A percentile compares a stretch with the other conserved stretches of the same genome.
Conservation (phyloP, 2,329 filamentous ascomycete genomes). For the Calycina marina region DNA sequence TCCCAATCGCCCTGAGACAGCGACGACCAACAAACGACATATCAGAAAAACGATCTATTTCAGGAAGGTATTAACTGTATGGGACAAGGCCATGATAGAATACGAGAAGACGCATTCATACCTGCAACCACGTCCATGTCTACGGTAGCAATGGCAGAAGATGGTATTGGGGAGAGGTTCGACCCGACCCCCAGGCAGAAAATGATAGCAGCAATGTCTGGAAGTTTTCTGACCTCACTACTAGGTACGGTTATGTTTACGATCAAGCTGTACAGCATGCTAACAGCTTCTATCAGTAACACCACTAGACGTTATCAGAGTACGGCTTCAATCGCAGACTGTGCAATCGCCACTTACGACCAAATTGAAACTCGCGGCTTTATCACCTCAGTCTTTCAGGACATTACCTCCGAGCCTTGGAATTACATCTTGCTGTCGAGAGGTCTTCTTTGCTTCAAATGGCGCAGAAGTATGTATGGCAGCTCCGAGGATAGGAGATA, state of each 20-base stretch:
- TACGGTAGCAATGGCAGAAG: slow-evolving; percentile 18
- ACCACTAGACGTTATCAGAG: slow-evolving; percentile 89
- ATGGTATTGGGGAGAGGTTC: slow-evolving; percentile 27
- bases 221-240: slow-evolving; percentile 78
- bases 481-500: slow-evolving; percentile 13
- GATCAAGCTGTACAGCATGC: not conserved
- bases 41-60: not conserved
- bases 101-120: slow-evolving; percentile 18
- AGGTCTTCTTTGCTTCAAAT: slow-evolving; percentile 93
- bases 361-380: slow-evolving; percentile 38
- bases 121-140: slow-evolving; percentile 12
- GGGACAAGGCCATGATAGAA: slow-evolving; percentile 17
- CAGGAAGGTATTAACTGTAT: slow-evolving; percentile 2
- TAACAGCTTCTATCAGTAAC: slow-evolving; percentile 48
- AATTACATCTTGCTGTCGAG: slow-evolving; percentile 86
- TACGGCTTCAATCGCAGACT: slow-evolving; percentile 80
- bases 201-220: slow-evolving; percentile 87
- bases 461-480: slow-evolving; percentile 46
- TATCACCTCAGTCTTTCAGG: slow-evolving; percentile 38
- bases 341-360: slow-evolving; percentile 33
- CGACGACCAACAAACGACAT: too few species aligned
- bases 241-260: slow-evolving; percentile 49
- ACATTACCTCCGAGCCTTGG: slow-evolving; percentile 71
- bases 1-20: too few species aligned
- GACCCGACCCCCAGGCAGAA: slow-evolving; percentile 76